These are phyloP conservation scores for Paspalum notatum DNA, from an alignment of 176 grass and related monocot genomes.

Conservation along the genomic window DNA sequence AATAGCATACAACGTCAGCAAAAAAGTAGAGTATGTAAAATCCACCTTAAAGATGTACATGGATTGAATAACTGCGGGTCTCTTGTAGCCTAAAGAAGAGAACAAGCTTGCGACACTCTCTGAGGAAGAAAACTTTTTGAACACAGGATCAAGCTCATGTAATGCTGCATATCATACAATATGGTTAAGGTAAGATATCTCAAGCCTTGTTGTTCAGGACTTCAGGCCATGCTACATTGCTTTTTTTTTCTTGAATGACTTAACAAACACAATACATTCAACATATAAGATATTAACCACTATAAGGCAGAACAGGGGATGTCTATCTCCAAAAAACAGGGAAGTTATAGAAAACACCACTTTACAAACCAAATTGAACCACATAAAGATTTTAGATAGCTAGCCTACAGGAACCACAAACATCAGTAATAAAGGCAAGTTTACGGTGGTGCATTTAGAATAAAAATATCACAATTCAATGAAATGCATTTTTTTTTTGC, in stretches of 20 bases:
- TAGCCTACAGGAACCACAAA: background rate
- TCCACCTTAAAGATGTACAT: slow-evolving; percentile 99
- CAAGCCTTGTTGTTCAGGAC: background rate
- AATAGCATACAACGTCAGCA: slow-evolving; percentile 2
- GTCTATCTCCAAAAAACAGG: background rate
- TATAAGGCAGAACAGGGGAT: background rate
- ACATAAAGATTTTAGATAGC: background rate
- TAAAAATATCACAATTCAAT: background rate
- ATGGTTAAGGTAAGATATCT: slow-evolving; percentile 24
- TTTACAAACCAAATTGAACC: background rate
- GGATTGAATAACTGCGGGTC: slow-evolving; percentile 83
- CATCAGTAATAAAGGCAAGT: background rate
- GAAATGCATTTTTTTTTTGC: background rate
- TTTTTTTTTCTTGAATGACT: background rate
- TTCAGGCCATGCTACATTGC: background rate
- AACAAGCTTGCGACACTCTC: slow-evolving; percentile 64
- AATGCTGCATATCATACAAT: slow-evolving; percentile 61
- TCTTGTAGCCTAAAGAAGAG: slow-evolving; percentile 84
- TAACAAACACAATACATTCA: background rate
- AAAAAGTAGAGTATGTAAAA: slow-evolving; percentile 13
- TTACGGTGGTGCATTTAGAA: background rate
- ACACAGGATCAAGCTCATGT: slow-evolving; percentile 91
- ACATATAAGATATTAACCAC: background rate
- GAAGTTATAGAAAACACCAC: background rate
- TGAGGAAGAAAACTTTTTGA: slow-evolving; percentile 67